Evolutionary conservation across 2,329 filamentous ascomycete genomes (phyloP), one percentile per base, ranked within the genome.

Genomic region (Purpureocillium lavendulum): DNA sequence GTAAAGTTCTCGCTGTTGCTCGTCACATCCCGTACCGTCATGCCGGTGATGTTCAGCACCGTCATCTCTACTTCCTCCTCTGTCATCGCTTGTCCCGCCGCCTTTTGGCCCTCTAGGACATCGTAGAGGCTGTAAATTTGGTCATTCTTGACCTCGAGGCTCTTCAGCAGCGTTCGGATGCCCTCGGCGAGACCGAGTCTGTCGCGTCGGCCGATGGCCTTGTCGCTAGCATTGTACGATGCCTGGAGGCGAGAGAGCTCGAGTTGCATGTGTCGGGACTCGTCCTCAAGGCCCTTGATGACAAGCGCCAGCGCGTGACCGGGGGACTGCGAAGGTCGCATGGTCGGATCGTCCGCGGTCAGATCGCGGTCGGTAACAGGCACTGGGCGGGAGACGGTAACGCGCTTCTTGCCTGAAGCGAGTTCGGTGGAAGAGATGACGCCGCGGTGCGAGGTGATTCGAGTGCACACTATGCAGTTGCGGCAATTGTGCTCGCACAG

Each of bases 81-180:
- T 1, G 67, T 74, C 71, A 84, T 80, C 46, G 73, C 69, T 52
- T 77, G 73, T 0, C 78, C 78, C 3, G 71, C 70, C 28, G 69
- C 69, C 63, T 84, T 86, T 57, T 89, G 84, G 6, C 82, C 85
- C 59, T 90, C 86, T 1, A 92, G 69, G 1, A 92, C 86, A 57
- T 94, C 87, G 50, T 89, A 86, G 12, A 94, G 68, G 32, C 77
- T 75, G 61, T 94, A 94, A 32, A 94, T 80, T 58, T 89, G 84
- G 45, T 85, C 82, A 18, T 80, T 78, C 61, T 89, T 87, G 52
- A 74, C 71, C 52, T 88, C 82, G 17, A 87, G 75, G 38, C 75
- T 71, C 44, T 71, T 70, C 32, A 83, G 65, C 15, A 87, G 54
- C 16, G 65, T 66, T 44, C 79, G 70, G 29, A 90, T 81, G 40